Base-by-base conservation (phyloP, 306 rosid genomes). In the Quercus variabilis region DNA sequence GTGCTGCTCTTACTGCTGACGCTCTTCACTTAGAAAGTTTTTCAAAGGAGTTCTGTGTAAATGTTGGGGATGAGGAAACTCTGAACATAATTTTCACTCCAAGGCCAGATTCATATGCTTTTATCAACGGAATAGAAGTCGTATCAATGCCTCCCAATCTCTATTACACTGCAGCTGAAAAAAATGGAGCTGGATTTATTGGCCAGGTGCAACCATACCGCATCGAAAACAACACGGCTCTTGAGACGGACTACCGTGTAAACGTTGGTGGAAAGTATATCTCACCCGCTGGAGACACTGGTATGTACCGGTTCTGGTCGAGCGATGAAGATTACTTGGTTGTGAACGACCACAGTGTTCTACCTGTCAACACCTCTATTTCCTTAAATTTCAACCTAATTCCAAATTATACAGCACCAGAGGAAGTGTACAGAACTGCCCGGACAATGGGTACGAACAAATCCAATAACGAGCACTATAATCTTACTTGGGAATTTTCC, bases 401-500 rank as follows among this genome's bases (percentile, higher is more conserved):
- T 21, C 23, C 23, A 21, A 38, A 78, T 21, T 85, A 85, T 9
- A 19, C 67, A 3, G 91, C 91, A 69, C 89, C 91, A 0, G 19
- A 3, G n/a, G 64, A 62, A 0, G n/a, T 88, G 1, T 88, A 46
- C 74, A 9, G 0, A 81, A 55, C 84, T 4, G 69, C 72, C 4
- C 79, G 89, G 14, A 23, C 25, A 12, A 78, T 81, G 85, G 91
- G 91, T 9, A 5, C 0, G n/a, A 6, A 87, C 33, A 18, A 10
- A 1, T 2, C 54, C 12, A 1, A 6, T 0, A 83, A 86, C 71
- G 7, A 11, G 58, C 12, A 15, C 1, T 3, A 3, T 1, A 83
- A 59, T 25, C 52, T 86, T 41, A 83, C 84, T 4, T 83, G 90
- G 90, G 78, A 43, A 0, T 83, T 86, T 2, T 21, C 64, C 0